Evolutionary conservation across 2,329 filamentous ascomycete species (phyloP), one percentile per base, ranked within the genome.

Genomic region (Aspergillus tanneri): DNA sequence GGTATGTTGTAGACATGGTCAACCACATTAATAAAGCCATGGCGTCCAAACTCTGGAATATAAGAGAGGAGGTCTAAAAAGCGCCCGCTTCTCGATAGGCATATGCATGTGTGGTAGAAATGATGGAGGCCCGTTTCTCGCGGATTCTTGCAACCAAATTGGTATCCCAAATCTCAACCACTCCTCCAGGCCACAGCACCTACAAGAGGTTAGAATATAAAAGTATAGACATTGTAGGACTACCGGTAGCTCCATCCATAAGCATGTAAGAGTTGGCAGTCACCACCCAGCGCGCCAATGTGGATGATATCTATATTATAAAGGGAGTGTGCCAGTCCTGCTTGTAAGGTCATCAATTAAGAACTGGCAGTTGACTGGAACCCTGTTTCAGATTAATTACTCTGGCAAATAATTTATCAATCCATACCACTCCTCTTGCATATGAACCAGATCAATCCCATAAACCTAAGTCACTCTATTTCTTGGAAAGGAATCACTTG

Each of bases 231-330:
- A n/a, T n/a, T 32, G 37, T 11, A 25, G 12, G 21, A 5, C 18
- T 23, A 43, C 41, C 30, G 14, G 18, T 43, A 43, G 41, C 19
- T 18, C n/a, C 28, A 34, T 23, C 23, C 28, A 43, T 24, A n/a
- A 36, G 12, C 30, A 23, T 35, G 28, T 16, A 43, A 32, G 41
- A 18, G 41, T 21, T 43, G 41, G 19, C 16, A 12, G 16, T 23
- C 21, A 14, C 41, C 41, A 14, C 30, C 21, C 8, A 43, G 12
- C 16, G 11, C 27, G 23, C 28, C 41, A 14, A 43, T 34, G 23
- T 43, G 41, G 5, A 43, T 23, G 12, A 43, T 11, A 23, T 27
- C 41, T 4, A 43, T 21, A 16, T 23, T 9, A n/a, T 11, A 23
- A 23, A 36, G 28, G 41, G 28, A 5, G 28, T 19, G n/a, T 36